Evolutionary conservation across 2,329 filamentous ascomycete species (phyloP), one percentile per base, ranked within the genome.

Genomic region (Beauveria medogensis): DNA sequence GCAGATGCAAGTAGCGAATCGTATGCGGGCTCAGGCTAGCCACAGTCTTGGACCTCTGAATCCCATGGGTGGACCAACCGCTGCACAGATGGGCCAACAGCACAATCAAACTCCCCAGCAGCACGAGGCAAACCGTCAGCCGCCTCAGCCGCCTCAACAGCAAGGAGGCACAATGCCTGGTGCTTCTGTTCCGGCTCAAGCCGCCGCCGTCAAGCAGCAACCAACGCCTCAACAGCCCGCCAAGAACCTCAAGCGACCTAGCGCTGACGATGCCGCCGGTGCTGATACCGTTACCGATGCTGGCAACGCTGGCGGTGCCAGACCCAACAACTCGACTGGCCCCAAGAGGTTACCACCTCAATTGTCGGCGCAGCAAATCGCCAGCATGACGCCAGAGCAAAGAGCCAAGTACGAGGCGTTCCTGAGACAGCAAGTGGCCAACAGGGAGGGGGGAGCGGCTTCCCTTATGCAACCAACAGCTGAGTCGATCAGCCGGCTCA

Each of bases 181-280:
- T 10, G 37, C 24, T 28, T 26, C 48, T 18, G 47, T 12, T 8
- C 37, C 40, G 18, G 26, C 10, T 8, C 57, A 51, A 71, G 65
- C 73, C 66, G 30, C 73, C 70, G 62, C 59, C 14, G 46, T 51
- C 70, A 72, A 57, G 37, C 30, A 41, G 41, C 48, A 59, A 7
- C 40, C 48, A 8, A 59, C 48, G 12, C 47, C 37, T 8, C 57
- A 59, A 63, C 63, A 74, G 5, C 70, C 70, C 9, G 68, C 71
- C 28, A 82, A 80, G 68, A 78, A 72, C 53, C 72, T 82, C 48
- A 84, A 84, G 71, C 78, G 82, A 1, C 72, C 80, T 4, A 80
- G 72, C 56, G 70, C 74, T 3, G 81, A 83, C 26, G 80, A 82
- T 52, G 65, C 63, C 10, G 63, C 63, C n/a, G 76, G 78, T 26